Conservation (phyloP, 2,329 filamentous ascomycete genomes). For the Fusarium begoniae region DNA sequence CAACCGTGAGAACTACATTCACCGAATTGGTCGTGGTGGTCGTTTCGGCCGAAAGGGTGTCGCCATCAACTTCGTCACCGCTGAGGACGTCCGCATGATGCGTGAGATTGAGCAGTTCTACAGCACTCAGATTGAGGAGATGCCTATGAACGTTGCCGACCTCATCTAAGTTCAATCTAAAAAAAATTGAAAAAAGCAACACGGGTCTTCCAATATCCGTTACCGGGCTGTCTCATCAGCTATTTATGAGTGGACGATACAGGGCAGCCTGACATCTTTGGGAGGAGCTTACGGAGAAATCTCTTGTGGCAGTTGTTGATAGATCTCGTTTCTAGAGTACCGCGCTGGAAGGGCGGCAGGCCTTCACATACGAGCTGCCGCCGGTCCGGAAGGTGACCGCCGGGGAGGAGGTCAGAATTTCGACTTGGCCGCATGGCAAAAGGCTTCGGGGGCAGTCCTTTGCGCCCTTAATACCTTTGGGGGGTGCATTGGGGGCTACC, state of each 20-base stretch:
- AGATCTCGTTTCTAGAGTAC: slow-evolving; percentile 53
- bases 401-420: slow-evolving; percentile 43
- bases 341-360: slow-evolving; percentile 38
- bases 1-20: slow-evolving; percentile 99
- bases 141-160: slow-evolving; percentile 93
- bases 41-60: slow-evolving; percentile 99
- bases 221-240: slow-evolving; percentile 35
- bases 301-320: slow-evolving; percentile 52
- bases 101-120: slow-evolving; percentile 99
- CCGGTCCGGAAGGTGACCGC: slow-evolving; percentile 44
- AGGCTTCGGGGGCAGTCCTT: slow-evolving; percentile 50
- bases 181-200: slow-evolving; percentile 33
- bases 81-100: slow-evolving; percentile 99
- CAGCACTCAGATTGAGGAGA: slow-evolving; percentile 99
- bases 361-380: slow-evolving; percentile 30
- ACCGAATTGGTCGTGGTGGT: slow-evolving; percentile 98
- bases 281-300: slow-evolving; percentile 46
- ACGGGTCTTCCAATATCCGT: slow-evolving; percentile 38
- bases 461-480: slow-evolving; percentile 49
- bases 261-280: slow-evolving; percentile 45
- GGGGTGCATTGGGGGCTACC: slow-evolving; percentile 50
- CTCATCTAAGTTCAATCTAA: slow-evolving; percentile 67
- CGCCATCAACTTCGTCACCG: slow-evolving; percentile 99
- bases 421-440: slow-evolving; percentile 48
- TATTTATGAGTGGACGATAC: slow-evolving; percentile 29